These are phyloP conservation scores for Pythium graminicola DNA, from an alignment of 352 stramenopile genomes.

Conservation along the genomic window DNA sequence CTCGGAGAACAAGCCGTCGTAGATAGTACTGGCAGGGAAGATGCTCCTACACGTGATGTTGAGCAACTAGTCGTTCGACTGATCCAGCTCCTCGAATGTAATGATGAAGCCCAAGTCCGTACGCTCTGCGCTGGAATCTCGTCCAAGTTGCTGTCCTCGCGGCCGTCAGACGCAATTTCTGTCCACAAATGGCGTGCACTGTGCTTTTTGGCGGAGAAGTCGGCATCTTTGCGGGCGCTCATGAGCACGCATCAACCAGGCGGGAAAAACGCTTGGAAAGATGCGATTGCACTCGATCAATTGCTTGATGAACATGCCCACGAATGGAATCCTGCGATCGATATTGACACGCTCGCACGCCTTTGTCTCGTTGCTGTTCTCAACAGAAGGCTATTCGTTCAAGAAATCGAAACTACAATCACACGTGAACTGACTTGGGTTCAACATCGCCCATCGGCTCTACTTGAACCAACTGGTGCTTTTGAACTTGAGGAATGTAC, in stretches of 20 bases:
- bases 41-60: background rate
- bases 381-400: slow-evolving; percentile 1
- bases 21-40: background rate
- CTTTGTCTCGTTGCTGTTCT: slow-evolving; percentile 16
- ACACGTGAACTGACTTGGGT: slow-evolving; percentile 13
- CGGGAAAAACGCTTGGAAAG: slow-evolving; percentile 11
- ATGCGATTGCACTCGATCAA: slow-evolving; percentile 11
- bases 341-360: slow-evolving; percentile 1
- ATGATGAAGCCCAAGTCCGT: slow-evolving; percentile 15
- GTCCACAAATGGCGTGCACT: slow-evolving; percentile 23
- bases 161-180: slow-evolving; percentile 14
- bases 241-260: background rate
- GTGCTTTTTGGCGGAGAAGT: slow-evolving; percentile 22
- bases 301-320: background rate
- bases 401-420: slow-evolving; percentile 6
- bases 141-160: slow-evolving; percentile 15
- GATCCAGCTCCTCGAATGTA: slow-evolving; percentile 16
- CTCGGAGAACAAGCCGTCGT: background rate
- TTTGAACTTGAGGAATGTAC: background rate
- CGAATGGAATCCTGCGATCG: slow-evolving; percentile 7
- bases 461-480: too few relatives aligned
- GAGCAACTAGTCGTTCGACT: slow-evolving; percentile 10
- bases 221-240: slow-evolving; percentile 6
- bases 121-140: slow-evolving; percentile 14
- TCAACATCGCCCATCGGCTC: background rate